Base-by-base conservation (phyloP, 2,329 filamentous ascomycete species). In the Curvularia sp. region DNA sequence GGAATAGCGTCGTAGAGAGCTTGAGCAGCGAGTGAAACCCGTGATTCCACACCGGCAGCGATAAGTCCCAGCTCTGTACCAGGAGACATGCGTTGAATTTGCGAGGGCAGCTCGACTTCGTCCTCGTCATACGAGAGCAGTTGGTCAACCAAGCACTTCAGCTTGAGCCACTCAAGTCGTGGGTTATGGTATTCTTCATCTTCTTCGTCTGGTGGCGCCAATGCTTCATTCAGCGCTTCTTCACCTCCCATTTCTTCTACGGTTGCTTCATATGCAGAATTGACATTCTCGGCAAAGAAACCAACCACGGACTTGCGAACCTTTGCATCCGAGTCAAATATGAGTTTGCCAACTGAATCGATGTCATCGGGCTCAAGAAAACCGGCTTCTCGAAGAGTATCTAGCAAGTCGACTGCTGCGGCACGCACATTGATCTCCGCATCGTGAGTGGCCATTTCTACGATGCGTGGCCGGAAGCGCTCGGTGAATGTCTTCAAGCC, bases 361-460 rank as follows among this genome's bases (percentile, higher is more conserved):
- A 99, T 90, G 75, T 99, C 95, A 66, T 91, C 87, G 0, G 94
- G 93, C 67, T 98, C 93, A 1, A 99, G 84, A 76, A 97, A 86
- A 24, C 93, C 94, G 5, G 89, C 90, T 62, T 92, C 88, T 54
- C 94, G 88, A 55, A 99, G 84, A 24, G 89, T 84, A 65, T 96
- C 91, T 18, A 97, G 87, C 41, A 97, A 85, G 53, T 91, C 87
- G 48, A 99, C 90, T 8, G 92, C 89, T 6, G 88, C 85, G 7
- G 92, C 89, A 35, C 95, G 88, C 30, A 98, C 92, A 52, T 84
- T 85, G 13, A 90, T 81, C 67, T 99, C 95, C 0, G 89, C 86
- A 76, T 99, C 95, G 61, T 88, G 86, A 6, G 90, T 92, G 0
- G 93, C 93, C 82, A 99, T 97, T 78, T 99, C 95, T 26, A 98